These are phyloP conservation scores for Candida nanaspora DNA, from an alignment of 805 yeast genomes.

Conservation along the genomic window DNA sequence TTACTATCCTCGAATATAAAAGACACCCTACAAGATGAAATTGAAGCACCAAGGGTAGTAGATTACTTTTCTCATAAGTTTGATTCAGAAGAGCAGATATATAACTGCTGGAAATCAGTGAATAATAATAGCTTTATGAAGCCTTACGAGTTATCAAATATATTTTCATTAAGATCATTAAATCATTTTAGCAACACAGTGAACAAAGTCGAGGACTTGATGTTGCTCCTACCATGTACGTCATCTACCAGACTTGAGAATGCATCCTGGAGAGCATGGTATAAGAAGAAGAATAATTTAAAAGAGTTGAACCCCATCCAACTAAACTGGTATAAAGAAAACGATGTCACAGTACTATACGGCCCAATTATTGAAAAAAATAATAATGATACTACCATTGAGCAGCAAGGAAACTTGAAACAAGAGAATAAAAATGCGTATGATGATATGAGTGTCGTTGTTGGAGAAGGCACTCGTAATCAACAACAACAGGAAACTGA, in stretches of 20 bases:
- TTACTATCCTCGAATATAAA: constrained; percentile 13
- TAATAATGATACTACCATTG: too few relatives aligned
- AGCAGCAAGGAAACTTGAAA: not conserved
- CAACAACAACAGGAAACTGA: too few relatives aligned
- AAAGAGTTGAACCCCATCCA: constrained; percentile 35
- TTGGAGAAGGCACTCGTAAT: too few relatives aligned
- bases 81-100: constrained; percentile 25
- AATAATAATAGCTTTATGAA: constrained; percentile 28
- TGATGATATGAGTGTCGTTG: too few relatives aligned
- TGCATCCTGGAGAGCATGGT: constrained; percentile 95
- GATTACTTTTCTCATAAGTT: constrained; percentile 34
- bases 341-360: constrained; percentile 48
- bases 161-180: constrained; percentile 16
- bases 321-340: constrained; percentile 48
- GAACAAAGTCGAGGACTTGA: constrained; percentile 25
- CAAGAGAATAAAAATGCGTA: not conserved
- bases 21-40: constrained; percentile 1
- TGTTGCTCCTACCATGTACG: constrained; percentile 27
- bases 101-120: constrained; percentile 35
- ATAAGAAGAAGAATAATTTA: constrained; percentile 60
- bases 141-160: constrained; percentile 23
- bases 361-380: constrained; percentile 35
- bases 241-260: constrained; percentile 52
- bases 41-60: constrained; percentile 22
- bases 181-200: constrained; percentile 4